Base-by-base conservation (phyloP, 2,329 filamentous ascomycete species). In the Verticillium dahliae region DNA sequence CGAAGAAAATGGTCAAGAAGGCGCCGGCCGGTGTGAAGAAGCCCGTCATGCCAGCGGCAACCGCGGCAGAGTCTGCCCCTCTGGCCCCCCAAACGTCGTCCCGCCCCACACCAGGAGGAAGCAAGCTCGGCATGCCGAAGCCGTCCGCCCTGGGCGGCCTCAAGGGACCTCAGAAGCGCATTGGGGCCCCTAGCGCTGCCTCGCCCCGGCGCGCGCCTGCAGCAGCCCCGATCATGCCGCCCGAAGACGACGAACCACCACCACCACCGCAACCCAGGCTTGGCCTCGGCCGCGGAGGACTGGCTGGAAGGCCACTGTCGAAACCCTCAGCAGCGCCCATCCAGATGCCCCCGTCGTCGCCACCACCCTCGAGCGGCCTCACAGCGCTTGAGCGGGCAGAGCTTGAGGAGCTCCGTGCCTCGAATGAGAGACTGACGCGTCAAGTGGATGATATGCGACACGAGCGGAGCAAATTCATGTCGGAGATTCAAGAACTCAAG, bases 401-500 rank as follows among this genome's bases (percentile, higher is more conserved):
- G 73, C 80, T 99, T 1, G 92, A 96, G 66, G 93, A 97, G 71
- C 83, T 98, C 13, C 89, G 93, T 41, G 80, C 87, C 13, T 88
- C 96, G 63, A 93, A 94, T 68, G 93, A 97, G 57, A 84, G 89
- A 35, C 80, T 97, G 5, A 80, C 85, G 27, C 86, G 87, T 61
- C 85, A 91, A 66, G 85, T 88, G 10, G 92, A 97, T 60, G 93
- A 97, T 55, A 80, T 93, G 67, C 86, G 91, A 60, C 85, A 91
- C 56, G 94, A 97, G 71, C 88, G 91, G 65, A 86, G 88, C 62
- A 93, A 89, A 70, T 83, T 97, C 57, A 84, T 87, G 63, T 95
- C 92, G 0, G 92, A 97, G 73, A 89, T 98, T 52, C 90, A 94
- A 67, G 95, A 98, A 75, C 83, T 99, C 35, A 96, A 97, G 76